Evolutionary conservation across 163 green algal species (phyloP), one percentile per base, ranked within the genome.

Genomic region (Volvox carteri): DNA sequence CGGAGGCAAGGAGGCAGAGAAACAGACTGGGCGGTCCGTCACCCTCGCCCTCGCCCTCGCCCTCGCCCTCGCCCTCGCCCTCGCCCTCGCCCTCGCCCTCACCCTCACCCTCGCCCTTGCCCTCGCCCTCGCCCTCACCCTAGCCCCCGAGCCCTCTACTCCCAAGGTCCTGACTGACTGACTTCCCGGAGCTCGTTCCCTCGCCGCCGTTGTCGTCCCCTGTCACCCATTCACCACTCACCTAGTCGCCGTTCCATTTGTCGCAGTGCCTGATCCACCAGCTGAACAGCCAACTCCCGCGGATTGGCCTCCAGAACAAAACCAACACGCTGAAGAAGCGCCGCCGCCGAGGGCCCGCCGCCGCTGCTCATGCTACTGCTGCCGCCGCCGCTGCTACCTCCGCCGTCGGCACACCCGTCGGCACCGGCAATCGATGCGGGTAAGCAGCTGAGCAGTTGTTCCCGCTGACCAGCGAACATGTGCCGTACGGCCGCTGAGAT

Each of bases 191-290:
- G n/a, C n/a, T n/a, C n/a, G n/a, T n/a, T n/a, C n/a, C n/a, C n/a
- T n/a, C n/a, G n/a, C n/a, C n/a, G n/a, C n/a, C n/a, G n/a, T n/a
- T n/a, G n/a, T n/a, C n/a, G n/a, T n/a, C n/a, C n/a, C n/a, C n/a
- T n/a, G n/a, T n/a, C n/a, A n/a, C n/a, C n/a, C n/a, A n/a, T n/a
- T n/a, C n/a, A n/a, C 44, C 30, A 9, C 81, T 72, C 50, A 88
- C 83, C 68, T n/a, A 88, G 83, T 23, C 50, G 37, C 68, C 41
- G 23, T 37, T 88, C 83, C 68, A 48, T 21, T 1, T 16, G 21
- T 44, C 30, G 14, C 80, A 87, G n/a, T 62, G 65, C 62, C 65
- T 12, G 4, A 1, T 33, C 52, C n/a, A 80, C 25, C 33, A 0
- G 33, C 50, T 41, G 44, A 25, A 37, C 25, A 12, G 70, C 83